A percentile compares a stretch with the other conserved stretches of the same genome.
Evolutionary conservation across 768 basidiomycete genomes (phyloP).

Genomic region (Trametes meyenii): DNA sequence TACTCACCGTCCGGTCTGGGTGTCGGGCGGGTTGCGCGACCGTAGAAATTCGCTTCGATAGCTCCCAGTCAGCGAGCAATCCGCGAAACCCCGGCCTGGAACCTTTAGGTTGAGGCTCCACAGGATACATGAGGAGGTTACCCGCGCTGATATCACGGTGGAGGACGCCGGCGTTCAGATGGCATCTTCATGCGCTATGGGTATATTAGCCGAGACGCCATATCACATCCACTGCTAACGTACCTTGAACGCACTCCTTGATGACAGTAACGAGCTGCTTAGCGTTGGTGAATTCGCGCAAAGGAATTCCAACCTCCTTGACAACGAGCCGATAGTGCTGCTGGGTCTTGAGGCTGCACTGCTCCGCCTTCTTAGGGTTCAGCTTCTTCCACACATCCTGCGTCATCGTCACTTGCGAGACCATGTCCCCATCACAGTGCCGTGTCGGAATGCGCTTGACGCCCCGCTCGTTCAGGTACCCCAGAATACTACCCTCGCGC

Average conservation of each 20-base stretch:
- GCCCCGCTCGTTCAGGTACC: neutral
- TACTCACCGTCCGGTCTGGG: neutral
- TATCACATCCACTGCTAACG: neutral
- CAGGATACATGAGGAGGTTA: slow-evolving; percentile 11
- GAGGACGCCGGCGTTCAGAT: neutral
- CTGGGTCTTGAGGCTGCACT: neutral
- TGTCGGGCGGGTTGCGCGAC: neutral
- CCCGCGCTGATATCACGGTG: slow-evolving; percentile 21
- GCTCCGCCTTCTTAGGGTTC: neutral
- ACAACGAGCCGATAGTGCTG: slow-evolving; percentile 13
- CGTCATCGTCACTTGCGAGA: neutral
- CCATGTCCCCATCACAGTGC: slow-evolving; percentile 5
- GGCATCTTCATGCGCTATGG: slow-evolving; percentile 12
- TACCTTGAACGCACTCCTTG: neutral
- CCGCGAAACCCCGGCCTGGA: neutral
- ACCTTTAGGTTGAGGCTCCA: no score
- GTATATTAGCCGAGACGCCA: neutral
- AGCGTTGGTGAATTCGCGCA: neutral
- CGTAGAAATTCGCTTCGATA: neutral
- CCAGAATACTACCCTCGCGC: slow-evolving; percentile 5
- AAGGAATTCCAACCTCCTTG: slow-evolving; percentile 1
- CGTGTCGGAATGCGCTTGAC: slow-evolving; percentile 1
- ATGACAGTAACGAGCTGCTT: neutral
- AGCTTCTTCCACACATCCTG: neutral
- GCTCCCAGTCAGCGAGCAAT: slow-evolving; percentile 11